These are phyloP conservation scores for Thielaviopsis ethacetica DNA, from an alignment of 2,329 filamentous ascomycete species.

Conservation along the genomic window DNA sequence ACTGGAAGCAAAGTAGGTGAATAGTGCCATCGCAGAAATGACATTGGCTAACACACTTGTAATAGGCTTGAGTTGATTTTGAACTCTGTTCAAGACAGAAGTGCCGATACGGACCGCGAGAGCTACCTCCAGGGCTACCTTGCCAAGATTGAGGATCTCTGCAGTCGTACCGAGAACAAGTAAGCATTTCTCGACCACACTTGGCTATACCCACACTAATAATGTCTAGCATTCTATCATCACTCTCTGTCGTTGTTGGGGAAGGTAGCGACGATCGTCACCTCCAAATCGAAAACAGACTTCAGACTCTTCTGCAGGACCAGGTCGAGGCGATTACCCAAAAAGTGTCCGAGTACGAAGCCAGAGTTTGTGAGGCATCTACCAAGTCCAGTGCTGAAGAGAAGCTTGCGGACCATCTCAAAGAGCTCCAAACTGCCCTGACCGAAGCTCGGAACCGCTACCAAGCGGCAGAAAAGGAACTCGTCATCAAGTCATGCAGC, in stretches of 20 bases:
- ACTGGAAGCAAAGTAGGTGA: background rate
- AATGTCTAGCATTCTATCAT: constrained; percentile 2
- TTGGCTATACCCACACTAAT: background rate
- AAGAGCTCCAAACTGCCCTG: constrained; percentile 5
- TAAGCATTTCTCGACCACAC: background rate
- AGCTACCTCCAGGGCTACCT: constrained; percentile 2
- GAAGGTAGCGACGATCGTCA: background rate
- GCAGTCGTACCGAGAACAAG: background rate
- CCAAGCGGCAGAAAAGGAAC: constrained; percentile 2
- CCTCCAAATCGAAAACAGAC: background rate
- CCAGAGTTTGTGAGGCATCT: background rate
- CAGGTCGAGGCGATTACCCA: background rate
- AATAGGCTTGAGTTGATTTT: constrained; percentile 4
- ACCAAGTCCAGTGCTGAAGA: background rate
- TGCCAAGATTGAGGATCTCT: constrained; percentile 1
- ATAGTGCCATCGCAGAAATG: too few species aligned
- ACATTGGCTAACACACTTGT: background rate
- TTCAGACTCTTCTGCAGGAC: background rate
- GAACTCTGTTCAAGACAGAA: background rate
- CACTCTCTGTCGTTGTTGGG: background rate
- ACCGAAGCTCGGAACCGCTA: background rate
- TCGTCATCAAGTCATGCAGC: constrained; percentile 1
- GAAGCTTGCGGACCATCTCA: background rate
- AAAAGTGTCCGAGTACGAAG: background rate
- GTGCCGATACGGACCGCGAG: background rate